Evolutionary conservation across 495 filamentous ascomycete genomes (phyloP), one percentile per base, ranked within the genome.

Genomic region (Thozetella sp.): DNA sequence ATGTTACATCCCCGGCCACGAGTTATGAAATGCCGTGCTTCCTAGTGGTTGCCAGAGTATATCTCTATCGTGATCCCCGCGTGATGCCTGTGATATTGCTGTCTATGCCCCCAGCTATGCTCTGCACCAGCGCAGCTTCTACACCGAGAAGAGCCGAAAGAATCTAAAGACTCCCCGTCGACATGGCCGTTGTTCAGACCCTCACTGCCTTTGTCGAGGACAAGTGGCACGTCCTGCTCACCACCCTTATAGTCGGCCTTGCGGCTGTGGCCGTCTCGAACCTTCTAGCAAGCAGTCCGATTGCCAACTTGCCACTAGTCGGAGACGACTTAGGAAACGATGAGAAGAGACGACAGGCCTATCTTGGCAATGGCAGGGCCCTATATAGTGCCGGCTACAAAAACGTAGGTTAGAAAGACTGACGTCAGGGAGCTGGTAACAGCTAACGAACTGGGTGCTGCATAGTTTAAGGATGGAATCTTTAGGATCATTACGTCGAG

Each of bases 341-440:
- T 0, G 66, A 74, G 50, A 75, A 76, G 58, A 57, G 67, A 27
- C 60, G 71, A 25, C 63, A 72, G 56, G 71, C 67, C 0, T 76
- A 62, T 45, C 55, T 75, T 15, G 56, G 25, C 11, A 55, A 57
- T 12, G 67, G 67, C 0, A 57, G 51, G 17, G 61, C 66, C 1
- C 52, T 76, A 9, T 76, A 76, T 27, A 22, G 52, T 17, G 67
- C 71, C 3, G 74, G 73, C 11, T 76, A 76, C 57, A 54, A 66
- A 1, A 71, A 72, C 60, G 70, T 71, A 17, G 9, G 61, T 34
- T 43, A 27, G 13, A 10, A 6, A 20, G 13, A 23, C 13, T 11
- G 2, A 55, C 12, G 37, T 23, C 15, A 3, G 23, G 43, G 22
- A 1, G 19, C 0, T 10, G 24, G 43, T n/a, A 30, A 2, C 22